A percentile compares a stretch with the other conserved stretches of the same genome.
Conservation (phyloP, 495 filamentous ascomycete species). For the Penicillium roqueforti region DNA sequence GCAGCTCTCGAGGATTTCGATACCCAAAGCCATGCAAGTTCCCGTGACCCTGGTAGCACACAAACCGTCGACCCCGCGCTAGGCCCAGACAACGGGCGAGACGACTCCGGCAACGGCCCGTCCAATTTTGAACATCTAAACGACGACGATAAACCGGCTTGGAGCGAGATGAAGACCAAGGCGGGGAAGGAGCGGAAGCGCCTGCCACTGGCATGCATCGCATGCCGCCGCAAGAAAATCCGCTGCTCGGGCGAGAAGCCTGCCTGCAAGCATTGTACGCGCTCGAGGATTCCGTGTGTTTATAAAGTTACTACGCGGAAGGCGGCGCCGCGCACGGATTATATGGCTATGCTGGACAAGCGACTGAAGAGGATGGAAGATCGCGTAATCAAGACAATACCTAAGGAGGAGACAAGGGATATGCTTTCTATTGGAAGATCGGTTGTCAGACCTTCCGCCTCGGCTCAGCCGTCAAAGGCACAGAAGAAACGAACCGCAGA, state of each 20-base stretch:
- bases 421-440: conserved; percentile 64
- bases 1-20: conserved; percentile 38
- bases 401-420: conserved; percentile 67
- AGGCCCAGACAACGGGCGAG: conserved; percentile 22
- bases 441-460: conserved; percentile 72
- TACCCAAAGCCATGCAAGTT: conserved; percentile 43
- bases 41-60: conserved; percentile 38
- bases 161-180: conserved; percentile 97
- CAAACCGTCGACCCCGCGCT: conserved; percentile 25
- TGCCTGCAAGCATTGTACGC: conserved; percentile 92
- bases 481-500: conserved; percentile 82
- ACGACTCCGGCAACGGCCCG: conserved; percentile 35
- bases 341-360: conserved; percentile 99
- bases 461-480: conserved; percentile 52
- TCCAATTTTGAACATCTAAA: conserved; percentile 53
- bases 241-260: conserved; percentile 97
- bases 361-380: conserved; percentile 94
- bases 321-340: conserved; percentile 93
- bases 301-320: conserved; percentile 97
- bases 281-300: conserved; percentile 93
- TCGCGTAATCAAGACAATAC: conserved; percentile 91
- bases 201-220: conserved; percentile 90
- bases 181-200: conserved; percentile 95
- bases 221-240: conserved; percentile 95
- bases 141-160: conserved; percentile 55